Percentiles rank a stretch among this genome's conserved stretches.
Conservation (phyloP, 805 yeast genomes). For the Candida arabinofermentans region DNA sequence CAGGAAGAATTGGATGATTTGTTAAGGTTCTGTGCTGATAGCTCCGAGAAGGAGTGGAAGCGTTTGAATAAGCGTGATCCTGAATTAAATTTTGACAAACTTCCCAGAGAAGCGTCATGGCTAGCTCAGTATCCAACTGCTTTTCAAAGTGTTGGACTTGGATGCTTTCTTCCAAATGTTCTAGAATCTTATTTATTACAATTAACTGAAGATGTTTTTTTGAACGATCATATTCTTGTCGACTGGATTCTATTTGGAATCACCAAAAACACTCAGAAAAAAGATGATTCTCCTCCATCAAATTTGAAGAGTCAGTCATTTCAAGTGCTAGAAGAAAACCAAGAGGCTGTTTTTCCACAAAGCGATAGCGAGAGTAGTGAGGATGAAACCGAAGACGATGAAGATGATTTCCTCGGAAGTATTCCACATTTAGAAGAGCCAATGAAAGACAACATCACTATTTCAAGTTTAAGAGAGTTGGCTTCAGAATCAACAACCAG, state of each 20-base stretch:
- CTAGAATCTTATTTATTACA: conserved; percentile 4
- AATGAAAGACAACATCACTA: background rate
- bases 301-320: too few relatives aligned
- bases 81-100: conserved; percentile 12
- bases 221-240: conserved; percentile 6
- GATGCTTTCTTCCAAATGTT: conserved; percentile 10
- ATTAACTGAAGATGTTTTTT: conserved; percentile 3
- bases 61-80: conserved; percentile 2
- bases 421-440: conserved; percentile 20
- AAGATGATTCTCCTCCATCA: too few relatives aligned
- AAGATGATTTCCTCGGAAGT: conserved; percentile 21
- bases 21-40: conserved; percentile 27
- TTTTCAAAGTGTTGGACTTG: conserved; percentile 25
- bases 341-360: conserved; percentile 5
- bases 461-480: background rate
- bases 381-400: conserved; percentile 19
- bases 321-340: conserved; percentile 13
- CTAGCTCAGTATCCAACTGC: conserved; percentile 28
- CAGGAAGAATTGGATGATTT: conserved; percentile 33
- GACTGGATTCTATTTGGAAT: conserved; percentile 12
- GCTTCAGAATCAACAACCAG: background rate
- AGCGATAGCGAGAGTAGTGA: conserved; percentile 4
- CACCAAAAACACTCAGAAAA: background rate
- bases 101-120: conserved; percentile 21
- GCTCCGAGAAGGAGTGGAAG: conserved; percentile 22